Evolutionary conservation across 805 yeast genomes (phyloP).

Genomic region (Metschnikowia peoriensis): DNA sequence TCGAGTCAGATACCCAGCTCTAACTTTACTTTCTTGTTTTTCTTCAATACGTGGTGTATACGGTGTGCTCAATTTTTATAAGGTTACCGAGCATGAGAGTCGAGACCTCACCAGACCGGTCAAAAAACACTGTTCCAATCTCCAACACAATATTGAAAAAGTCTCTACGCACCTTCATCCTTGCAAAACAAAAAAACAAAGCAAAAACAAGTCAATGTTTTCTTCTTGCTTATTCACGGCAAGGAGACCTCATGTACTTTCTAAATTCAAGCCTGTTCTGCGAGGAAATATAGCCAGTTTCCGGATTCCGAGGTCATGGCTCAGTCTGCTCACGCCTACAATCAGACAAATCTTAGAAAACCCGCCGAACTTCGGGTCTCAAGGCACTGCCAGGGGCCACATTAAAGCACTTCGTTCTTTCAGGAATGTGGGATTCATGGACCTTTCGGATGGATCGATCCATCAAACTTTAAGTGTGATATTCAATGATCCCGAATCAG

Average conservation of each 20-base stretch:
- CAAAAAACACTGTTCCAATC: too few relatives aligned
- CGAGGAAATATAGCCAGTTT: background rate
- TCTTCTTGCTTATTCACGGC: background rate
- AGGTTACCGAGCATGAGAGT: too few relatives aligned
- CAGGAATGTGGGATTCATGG: conserved; percentile 78
- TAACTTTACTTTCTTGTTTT: too few relatives aligned
- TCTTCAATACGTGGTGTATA: too few relatives aligned
- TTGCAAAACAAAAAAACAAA: background rate
- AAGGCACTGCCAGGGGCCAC: conserved; percentile 56
- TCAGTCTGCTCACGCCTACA: conserved; percentile 11
- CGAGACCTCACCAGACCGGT: too few relatives aligned
- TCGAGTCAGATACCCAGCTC: too few relatives aligned
- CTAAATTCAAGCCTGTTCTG: background rate
- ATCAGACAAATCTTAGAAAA: conserved; percentile 10
- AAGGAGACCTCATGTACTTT: background rate
- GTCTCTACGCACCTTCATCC: too few relatives aligned
- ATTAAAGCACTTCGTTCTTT: conserved; percentile 67
- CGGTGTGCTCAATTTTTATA: too few relatives aligned
- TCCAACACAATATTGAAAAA: too few relatives aligned
- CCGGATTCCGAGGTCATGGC: background rate
- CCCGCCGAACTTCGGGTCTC: conserved; percentile 22
- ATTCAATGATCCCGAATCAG: conserved; percentile 26
- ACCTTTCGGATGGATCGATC: conserved; percentile 75
- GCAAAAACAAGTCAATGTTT: background rate
- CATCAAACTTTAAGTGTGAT: conserved; percentile 51